These are phyloP conservation scores for Neonectria punicea DNA, from an alignment of 2,329 filamentous ascomycete species.

Conservation along the genomic window DNA sequence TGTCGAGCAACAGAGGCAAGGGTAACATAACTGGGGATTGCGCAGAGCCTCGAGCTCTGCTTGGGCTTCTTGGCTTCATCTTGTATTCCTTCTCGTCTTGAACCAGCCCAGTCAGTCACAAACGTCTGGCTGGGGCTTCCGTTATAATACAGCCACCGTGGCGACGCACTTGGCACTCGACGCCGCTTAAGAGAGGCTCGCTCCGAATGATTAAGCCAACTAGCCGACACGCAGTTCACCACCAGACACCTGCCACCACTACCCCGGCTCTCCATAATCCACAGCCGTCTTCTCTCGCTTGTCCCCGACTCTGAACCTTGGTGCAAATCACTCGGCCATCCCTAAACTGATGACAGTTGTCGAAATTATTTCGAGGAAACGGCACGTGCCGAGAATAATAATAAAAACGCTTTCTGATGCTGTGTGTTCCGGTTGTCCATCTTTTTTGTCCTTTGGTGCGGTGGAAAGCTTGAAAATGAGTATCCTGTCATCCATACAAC, in stretches of 20 bases:
- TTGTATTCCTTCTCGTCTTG: constrained; percentile 19
- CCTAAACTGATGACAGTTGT: constrained; percentile 8
- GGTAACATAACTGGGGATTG: constrained; percentile 2
- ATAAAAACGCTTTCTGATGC: constrained; percentile 26
- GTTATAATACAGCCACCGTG: constrained; percentile 33
- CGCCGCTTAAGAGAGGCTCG: constrained; percentile 12
- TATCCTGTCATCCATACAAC: constrained; percentile 38
- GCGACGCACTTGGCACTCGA: constrained; percentile 12
- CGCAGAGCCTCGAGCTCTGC: constrained; percentile 13
- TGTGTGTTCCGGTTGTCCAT: constrained; percentile 23
- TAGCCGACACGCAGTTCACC: constrained; percentile 17
- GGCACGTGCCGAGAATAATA: constrained; percentile 14
- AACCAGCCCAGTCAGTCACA: constrained; percentile 15
- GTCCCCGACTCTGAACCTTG: constrained; percentile 17
- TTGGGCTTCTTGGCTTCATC: constrained; percentile 17
- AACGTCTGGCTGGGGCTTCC: constrained; percentile 19
- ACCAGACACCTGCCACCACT: neutral
- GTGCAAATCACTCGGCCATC: constrained; percentile 13
- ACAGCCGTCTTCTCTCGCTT: constrained; percentile 11
- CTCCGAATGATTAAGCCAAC: constrained; percentile 20
- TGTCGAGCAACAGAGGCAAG: neutral
- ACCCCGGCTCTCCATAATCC: constrained; percentile 8
- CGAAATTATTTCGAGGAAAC: constrained; percentile 17
- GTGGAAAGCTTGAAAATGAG: constrained; percentile 32
- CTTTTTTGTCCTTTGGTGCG: constrained; percentile 30